A percentile compares a stretch with the other conserved stretches of the same genome.
Conservation (phyloP, 1,284 basidiomycete species). For the Cystobasidium slooffiae region DNA sequence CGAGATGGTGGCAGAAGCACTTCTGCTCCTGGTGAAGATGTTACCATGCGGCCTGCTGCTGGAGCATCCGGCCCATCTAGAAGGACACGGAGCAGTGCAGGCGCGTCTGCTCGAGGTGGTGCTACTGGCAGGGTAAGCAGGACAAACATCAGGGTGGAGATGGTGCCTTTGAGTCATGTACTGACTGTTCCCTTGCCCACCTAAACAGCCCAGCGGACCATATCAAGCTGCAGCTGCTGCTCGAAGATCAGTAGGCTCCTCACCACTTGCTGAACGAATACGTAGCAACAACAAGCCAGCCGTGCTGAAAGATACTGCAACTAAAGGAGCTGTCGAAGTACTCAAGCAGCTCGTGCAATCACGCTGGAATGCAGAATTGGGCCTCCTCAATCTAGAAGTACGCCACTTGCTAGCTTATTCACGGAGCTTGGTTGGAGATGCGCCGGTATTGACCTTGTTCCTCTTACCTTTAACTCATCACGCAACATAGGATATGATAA, state of each 20-base stretch:
- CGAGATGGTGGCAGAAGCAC: slow-evolving; percentile 5
- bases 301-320: slow-evolving; percentile 22
- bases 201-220: slow-evolving; percentile 7
- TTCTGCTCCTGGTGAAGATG: slow-evolving; percentile 22
- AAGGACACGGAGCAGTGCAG: slow-evolving; percentile 26
- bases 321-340: slow-evolving; percentile 61
- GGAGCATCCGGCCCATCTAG: slow-evolving; percentile 8
- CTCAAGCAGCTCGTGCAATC: slow-evolving; percentile 72
- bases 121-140: slow-evolving; percentile 10
- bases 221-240: slow-evolving; percentile 16
- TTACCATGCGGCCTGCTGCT: slow-evolving; percentile 17
- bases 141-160: neutral
- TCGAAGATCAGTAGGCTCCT: slow-evolving; percentile 5
- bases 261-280: slow-evolving; percentile 12
- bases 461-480: neutral
- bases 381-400: slow-evolving; percentile 72
- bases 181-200: neutral
- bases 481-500: slow-evolving; percentile 63
- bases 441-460: neutral
- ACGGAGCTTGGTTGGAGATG: too few species aligned
- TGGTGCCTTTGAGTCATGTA: neutral
- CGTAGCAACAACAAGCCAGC: slow-evolving; percentile 37
- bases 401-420: slow-evolving; percentile 1
- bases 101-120: slow-evolving; percentile 5
- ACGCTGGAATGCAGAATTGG: slow-evolving; percentile 69